Conservation (phyloP, 805 yeast species). For the Kodamaea laetipori region DNA sequence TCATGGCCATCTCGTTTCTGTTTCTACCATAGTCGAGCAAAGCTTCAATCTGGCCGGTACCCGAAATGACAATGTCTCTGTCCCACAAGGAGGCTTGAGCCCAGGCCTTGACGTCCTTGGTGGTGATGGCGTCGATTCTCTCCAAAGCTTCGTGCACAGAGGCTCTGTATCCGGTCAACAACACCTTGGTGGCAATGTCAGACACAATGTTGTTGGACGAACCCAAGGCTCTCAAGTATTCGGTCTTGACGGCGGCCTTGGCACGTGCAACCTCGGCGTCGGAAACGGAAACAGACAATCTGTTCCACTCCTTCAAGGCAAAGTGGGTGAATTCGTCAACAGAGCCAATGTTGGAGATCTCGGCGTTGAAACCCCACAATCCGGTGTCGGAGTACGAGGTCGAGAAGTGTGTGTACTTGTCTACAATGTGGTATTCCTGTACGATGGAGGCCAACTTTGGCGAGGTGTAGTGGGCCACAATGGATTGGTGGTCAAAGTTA, state of each 20-base stretch:
- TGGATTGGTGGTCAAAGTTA: conserved; percentile 54
- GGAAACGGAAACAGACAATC: conserved; percentile 72
- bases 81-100: conserved; percentile 79
- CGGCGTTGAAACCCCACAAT: conserved; percentile 79
- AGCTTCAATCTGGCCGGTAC: conserved; percentile 84
- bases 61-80: conserved; percentile 78
- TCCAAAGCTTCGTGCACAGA: conserved; percentile 61
- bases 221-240: conserved; percentile 52
- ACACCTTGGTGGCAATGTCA: conserved; percentile 59
- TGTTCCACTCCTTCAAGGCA: conserved; percentile 84
- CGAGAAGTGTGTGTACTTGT: conserved; percentile 71
- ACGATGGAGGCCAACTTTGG: conserved; percentile 71
- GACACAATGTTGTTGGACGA: conserved; percentile 54
- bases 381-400: conserved; percentile 74
- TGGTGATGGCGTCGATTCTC: conserved; percentile 63
- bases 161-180: conserved; percentile 62
- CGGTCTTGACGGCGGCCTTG: conserved; percentile 68
- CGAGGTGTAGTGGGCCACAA: conserved; percentile 54
- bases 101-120: conserved; percentile 66
- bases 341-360: conserved; percentile 56
- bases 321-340: conserved; percentile 81
- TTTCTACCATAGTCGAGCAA: conserved; percentile 81
- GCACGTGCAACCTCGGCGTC: conserved; percentile 80
- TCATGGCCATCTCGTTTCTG: conserved; percentile 87
- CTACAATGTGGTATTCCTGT: conserved; percentile 72